These are phyloP conservation scores for Sanguinoderma infundibulare DNA, from an alignment of 1,284 basidiomycete species.

Conservation along the genomic window DNA sequence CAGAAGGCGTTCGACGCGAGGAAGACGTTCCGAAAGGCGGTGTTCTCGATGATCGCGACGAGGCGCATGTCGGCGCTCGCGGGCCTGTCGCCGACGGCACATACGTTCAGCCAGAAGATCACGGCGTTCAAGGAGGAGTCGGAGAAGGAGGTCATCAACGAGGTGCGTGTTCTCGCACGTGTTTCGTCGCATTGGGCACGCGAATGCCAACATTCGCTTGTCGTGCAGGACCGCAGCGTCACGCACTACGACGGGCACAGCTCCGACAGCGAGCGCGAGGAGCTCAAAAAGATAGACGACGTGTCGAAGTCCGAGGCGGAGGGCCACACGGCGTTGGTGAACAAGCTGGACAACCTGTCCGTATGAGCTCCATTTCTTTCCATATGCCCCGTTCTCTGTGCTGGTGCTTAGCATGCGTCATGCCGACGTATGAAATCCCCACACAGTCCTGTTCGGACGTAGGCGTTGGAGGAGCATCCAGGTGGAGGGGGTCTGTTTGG, in stretches of 20 bases:
- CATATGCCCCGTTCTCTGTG: not conserved
- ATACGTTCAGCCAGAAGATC: slow-evolving; percentile 65
- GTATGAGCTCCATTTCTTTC: slow-evolving; percentile 8
- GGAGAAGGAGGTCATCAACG: slow-evolving; percentile 80
- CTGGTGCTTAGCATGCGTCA: not conserved
- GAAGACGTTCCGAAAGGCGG: slow-evolving; percentile 87
- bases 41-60: slow-evolving; percentile 84
- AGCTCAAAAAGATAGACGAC: slow-evolving; percentile 36
- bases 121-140: slow-evolving; percentile 82
- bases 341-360: slow-evolving; percentile 26
- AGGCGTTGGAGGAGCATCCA: not conserved
- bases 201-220: slow-evolving; percentile 39
- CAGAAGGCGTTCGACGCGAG: slow-evolving; percentile 89
- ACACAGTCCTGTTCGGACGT: not conserved
- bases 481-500: not conserved
- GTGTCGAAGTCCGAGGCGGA: slow-evolving; percentile 29
- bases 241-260: slow-evolving; percentile 51
- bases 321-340: slow-evolving; percentile 24
- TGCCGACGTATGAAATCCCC: not conserved
- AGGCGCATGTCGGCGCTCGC: slow-evolving; percentile 73
- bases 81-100: slow-evolving; percentile 47
- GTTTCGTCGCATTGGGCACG: not conserved
- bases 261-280: slow-evolving; percentile 20
- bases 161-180: slow-evolving; percentile 41
- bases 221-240: slow-evolving; percentile 39